Base-by-base conservation (phyloP, 257 asterid genomes). In the Apocynum venetum region DNA sequence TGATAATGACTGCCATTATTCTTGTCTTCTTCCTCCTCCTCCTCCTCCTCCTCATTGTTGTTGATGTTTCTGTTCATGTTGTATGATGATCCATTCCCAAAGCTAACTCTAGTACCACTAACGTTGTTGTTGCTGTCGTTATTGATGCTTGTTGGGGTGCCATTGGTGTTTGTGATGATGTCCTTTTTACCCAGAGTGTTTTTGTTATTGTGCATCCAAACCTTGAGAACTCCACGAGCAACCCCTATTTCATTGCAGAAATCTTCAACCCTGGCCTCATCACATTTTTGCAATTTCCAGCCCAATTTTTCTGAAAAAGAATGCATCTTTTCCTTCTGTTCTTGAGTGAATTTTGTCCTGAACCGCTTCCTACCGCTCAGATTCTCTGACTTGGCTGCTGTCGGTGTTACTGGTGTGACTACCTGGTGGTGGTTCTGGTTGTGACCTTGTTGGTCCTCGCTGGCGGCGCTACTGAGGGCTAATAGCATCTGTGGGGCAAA, bases 291-390 rank as follows among this genome's bases (percentile, higher is more conserved):
- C 88, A 92, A 72, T 77, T 84, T 89, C 97, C 97, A 92, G 2
- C 92, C 95, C 3, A 89, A 2, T 40, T 80, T 87, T 44, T 78
- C 91, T 3, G 97, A 79, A 12, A 91, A 92, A 35, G 71, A 71
- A 0, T 41, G 90, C 96, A 92, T 91, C 47, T 86, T 89, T 53
- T 80, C 93, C 82, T 88, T 92, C 85, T 92, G 97, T 0, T 82
- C 83, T 4, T 74, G 85, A 41, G 84, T 89, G 85, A 91, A 92
- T 71, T 82, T 91, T 41, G 96, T 86, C 36, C 97, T 73, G 80
- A 86, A 87, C 49, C 97, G 86, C 85, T 92, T 92, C 41, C 96
- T 81, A 4, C 90, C 86, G 7, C 41, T 77, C 12, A 85, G 80
- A 55, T 81, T 87, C 75, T 84, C 90, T 36, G 83, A 19, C 47